Conservation (phyloP, 495 filamentous ascomycete genomes). For the Neohortaea acidophila region DNA sequence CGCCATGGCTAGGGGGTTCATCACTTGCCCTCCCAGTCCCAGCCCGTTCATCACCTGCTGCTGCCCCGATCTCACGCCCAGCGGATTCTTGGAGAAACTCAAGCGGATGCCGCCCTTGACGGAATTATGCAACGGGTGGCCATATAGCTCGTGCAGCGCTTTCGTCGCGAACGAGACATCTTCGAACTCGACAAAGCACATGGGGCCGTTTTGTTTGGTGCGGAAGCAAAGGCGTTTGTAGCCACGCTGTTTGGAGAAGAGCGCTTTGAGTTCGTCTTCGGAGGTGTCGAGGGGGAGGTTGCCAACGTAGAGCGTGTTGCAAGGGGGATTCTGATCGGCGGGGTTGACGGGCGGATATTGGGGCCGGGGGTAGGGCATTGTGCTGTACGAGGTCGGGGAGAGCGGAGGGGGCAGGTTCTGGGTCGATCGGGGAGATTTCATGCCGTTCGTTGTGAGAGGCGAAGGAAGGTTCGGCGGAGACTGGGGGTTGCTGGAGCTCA, state of each 20-base stretch:
- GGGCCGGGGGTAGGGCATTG: constrained; percentile 46
- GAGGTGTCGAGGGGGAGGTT: constrained; percentile 89
- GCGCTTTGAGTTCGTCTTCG: constrained; percentile 87
- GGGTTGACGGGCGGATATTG: constrained; percentile 84
- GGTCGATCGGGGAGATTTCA: constrained; percentile 39
- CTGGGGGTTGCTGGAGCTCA: constrained; percentile 39
- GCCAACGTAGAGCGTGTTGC: constrained; percentile 95
- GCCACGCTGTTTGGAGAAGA: constrained; percentile 87
- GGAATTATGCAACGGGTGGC: constrained; percentile 75
- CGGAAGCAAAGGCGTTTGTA: constrained; percentile 94
- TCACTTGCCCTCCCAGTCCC: constrained; percentile 2
- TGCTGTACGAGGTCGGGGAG: constrained; percentile 36
- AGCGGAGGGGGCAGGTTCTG: too few species aligned
- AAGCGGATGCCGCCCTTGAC: constrained; percentile 94
- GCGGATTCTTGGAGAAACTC: constrained; percentile 94
- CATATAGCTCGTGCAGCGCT: constrained; percentile 82
- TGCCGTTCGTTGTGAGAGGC: constrained; percentile 32
- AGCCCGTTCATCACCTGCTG: too few species aligned
- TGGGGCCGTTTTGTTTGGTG: constrained; percentile 95
- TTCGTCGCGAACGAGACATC: constrained; percentile 89
- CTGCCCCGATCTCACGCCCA: constrained; percentile 48
- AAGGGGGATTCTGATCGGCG: constrained; percentile 92
- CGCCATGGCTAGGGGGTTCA: constrained; percentile 11
- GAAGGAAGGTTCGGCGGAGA: constrained; percentile 41
- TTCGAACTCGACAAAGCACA: constrained; percentile 99